Evolutionary conservation across 768 basidiomycete genomes (phyloP).

Genomic region (Agaricus subrufescens): DNA sequence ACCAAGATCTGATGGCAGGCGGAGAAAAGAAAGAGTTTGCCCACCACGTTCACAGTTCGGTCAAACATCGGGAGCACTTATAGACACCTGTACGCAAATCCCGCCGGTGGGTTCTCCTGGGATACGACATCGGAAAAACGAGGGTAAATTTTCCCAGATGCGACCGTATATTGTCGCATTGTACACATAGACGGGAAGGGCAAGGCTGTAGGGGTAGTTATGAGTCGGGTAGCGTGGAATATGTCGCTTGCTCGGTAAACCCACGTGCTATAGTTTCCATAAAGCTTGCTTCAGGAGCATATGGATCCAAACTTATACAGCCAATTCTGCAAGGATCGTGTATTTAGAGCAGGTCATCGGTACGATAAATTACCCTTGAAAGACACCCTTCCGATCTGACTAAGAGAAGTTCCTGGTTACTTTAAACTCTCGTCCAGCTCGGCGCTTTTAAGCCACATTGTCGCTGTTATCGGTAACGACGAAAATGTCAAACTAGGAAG

Average conservation of each 20-base stretch:
- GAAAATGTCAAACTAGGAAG: not conserved
- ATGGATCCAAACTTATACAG: conserved; percentile 7
- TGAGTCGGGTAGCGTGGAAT: too few relatives aligned
- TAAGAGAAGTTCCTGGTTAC: too few relatives aligned
- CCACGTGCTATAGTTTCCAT: conserved; percentile 6
- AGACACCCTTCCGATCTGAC: not conserved
- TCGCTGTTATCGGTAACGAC: not conserved
- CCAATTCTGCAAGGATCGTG: not conserved
- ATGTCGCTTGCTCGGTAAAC: not conserved
- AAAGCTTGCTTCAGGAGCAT: not conserved
- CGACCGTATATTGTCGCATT: not conserved
- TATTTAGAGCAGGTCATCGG: not conserved
- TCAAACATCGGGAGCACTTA: not conserved
- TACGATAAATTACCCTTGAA: not conserved
- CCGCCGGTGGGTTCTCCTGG: not conserved
- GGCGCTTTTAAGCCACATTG: conserved; percentile 1
- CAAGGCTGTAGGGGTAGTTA: too few relatives aligned
- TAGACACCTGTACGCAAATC: not conserved
- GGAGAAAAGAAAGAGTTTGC: not conserved
- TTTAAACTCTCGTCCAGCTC: not conserved
- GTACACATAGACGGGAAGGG: not conserved
- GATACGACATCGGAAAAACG: conserved; percentile 5
- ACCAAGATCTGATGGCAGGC: not conserved
- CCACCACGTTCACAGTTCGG: not conserved
- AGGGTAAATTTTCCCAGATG: conserved; percentile 2